Base-by-base conservation (phyloP, 371 early-diverging fungal genomes). In the Dinochytrium kinnereticum region DNA sequence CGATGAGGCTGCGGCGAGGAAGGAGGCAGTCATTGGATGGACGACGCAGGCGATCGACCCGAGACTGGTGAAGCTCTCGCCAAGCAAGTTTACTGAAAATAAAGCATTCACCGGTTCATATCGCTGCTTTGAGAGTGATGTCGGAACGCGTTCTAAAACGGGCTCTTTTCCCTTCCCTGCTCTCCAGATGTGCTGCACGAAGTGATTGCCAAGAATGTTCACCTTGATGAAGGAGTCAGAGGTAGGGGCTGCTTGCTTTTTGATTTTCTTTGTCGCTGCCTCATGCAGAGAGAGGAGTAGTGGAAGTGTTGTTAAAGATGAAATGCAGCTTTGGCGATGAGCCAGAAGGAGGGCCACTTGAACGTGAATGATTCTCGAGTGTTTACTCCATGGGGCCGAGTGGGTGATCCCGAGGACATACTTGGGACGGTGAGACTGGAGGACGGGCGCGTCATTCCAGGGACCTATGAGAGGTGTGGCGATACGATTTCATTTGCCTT, bases 371-470 rank as follows among this genome's bases (percentile, higher is more conserved):
- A 93, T 78, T 80, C 84, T 64, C 88, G 93, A 2, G 84, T 89
- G 53, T 89, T 86, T 33, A 80, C 89, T 33, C 81, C 90, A 30
- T 93, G 88, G 85, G 93, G 92, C 39, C 85, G 95, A 24, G 78
- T 86, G 53, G 66, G 82, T 65, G 84, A 84, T 61, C 93, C 94
- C 5, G 93, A 94, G 74, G 93, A 95, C 75, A 93, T 94, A 53
- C 82, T 95, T 74, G 95, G 95, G 10, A 87, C 87, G 36, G 90
- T 93, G 0, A 84, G 88, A 59, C 73, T 84, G 2, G 69, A 81
- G 30, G 67, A 79, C 30, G 49, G 69, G 30, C 50, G 59, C 21
- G 80, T 88, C 38, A 76, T 77, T 30, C 68, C 65, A 10, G 80
- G 76, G 21, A 73, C 83, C 1, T 94, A 91, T 79, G 86, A 93